Conservation (phyloP, 495 filamentous ascomycete species). For the Aspergillus sclerotioniger region DNA sequence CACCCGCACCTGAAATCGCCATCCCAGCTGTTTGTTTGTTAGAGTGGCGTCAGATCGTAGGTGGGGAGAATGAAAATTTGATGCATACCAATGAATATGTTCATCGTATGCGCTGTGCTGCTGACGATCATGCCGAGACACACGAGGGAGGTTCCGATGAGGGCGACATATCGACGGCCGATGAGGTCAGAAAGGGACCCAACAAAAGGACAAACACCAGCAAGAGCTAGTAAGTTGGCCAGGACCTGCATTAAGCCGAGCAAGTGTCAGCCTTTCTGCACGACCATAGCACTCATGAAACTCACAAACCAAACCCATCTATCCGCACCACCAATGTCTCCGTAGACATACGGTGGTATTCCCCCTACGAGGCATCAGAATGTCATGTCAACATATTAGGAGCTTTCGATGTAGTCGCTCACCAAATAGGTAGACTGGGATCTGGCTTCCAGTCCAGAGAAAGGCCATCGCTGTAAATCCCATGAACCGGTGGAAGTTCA, state of each 20-base stretch:
- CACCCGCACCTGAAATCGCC: conserved; percentile 60
- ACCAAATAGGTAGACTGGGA: conserved; percentile 63
- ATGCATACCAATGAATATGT: conserved; percentile 62
- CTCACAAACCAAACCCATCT: conserved; percentile 70
- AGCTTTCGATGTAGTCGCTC: not conserved
- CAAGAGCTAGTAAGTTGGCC: conserved; percentile 64
- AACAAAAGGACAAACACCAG: conserved; percentile 70
- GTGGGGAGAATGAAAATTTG: conserved; percentile 12
- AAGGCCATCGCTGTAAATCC: conserved; percentile 63
- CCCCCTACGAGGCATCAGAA: conserved; percentile 37
- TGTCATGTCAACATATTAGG: not conserved
- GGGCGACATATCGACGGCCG: conserved; percentile 65
- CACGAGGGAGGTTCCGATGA: conserved; percentile 57
- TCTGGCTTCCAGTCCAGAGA: conserved; percentile 64
- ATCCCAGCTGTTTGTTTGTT: conserved; percentile 50
- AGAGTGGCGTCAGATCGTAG: conserved; percentile 24
- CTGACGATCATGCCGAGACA: conserved; percentile 66
- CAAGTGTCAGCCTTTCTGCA: not conserved
- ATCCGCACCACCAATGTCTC: conserved; percentile 62
- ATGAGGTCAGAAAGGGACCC: conserved; percentile 68
- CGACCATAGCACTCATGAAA: not conserved
- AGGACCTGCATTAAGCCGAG: conserved; percentile 41
- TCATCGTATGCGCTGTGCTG: conserved; percentile 64
- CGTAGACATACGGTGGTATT: conserved; percentile 63
- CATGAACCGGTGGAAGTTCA: conserved; percentile 58